These are phyloP conservation scores for Gaultheria prostrata DNA, from an alignment of 148 eudicot species.

Conservation along the genomic window DNA sequence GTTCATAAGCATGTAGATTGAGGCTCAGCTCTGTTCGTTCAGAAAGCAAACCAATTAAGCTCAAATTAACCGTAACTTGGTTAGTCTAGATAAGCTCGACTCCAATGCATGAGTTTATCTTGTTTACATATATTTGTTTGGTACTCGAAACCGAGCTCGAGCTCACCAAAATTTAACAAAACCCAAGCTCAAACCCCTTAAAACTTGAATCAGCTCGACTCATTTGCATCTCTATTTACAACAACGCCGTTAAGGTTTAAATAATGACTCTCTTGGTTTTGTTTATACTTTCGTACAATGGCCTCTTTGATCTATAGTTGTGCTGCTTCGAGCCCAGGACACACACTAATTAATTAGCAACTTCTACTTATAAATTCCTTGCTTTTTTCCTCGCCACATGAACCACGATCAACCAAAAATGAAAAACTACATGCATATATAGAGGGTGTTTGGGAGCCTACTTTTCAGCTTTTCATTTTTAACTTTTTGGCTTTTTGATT, in stretches of 20 bases:
- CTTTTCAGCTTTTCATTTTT: too few relatives aligned
- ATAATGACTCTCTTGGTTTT: not conserved
- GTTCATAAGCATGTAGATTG: not conserved
- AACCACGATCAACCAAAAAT: not conserved
- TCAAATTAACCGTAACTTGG: too few relatives aligned
- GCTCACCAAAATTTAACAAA: not conserved
- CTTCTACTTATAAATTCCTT: not conserved
- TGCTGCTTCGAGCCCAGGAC: conserved; percentile 5
- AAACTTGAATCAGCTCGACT: not conserved
- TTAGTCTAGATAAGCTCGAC: not conserved
- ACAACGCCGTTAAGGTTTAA: not conserved
- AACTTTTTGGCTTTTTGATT: too few relatives aligned
- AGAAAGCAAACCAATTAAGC: not conserved
- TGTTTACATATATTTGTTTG: not conserved
- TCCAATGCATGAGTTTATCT: not conserved
- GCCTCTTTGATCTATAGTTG: not conserved
- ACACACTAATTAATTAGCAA: not conserved
- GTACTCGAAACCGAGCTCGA: not conserved
- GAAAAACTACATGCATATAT: not conserved
- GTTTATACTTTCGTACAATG: not conserved
- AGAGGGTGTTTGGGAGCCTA: too few relatives aligned
- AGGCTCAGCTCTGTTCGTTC: not conserved
- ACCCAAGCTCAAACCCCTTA: not conserved
- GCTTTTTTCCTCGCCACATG: not conserved
- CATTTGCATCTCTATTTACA: not conserved